Conservation (phyloP, 495 filamentous ascomycete genomes). For the Penicillium roqueforti region DNA sequence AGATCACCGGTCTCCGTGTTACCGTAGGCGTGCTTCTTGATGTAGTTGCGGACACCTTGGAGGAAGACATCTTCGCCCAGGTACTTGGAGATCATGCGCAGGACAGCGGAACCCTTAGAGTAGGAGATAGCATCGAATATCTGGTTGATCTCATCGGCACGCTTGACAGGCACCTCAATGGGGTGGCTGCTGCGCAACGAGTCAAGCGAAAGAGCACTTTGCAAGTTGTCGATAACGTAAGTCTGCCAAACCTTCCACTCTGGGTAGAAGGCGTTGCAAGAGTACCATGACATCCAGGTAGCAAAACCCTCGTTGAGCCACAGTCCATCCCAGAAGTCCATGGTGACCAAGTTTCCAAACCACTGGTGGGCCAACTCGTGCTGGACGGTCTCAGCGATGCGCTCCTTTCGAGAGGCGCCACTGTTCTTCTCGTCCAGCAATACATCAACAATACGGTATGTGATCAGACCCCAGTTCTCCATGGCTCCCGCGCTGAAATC, state of each 20-base stretch:
- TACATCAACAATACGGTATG: constrained; percentile 88
- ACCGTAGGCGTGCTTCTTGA: constrained; percentile 89
- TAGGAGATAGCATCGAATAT: constrained; percentile 99
- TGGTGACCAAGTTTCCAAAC: constrained; percentile 98
- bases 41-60: constrained; percentile 84
- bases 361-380: constrained; percentile 98
- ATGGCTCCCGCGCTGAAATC: constrained; percentile 93
- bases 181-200: constrained; percentile 93
- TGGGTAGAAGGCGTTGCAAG: constrained; percentile 73
- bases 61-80: constrained; percentile 91
- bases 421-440: constrained; percentile 89
- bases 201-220: constrained; percentile 81
- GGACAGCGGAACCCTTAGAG: constrained; percentile 90
- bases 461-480: constrained; percentile 99
- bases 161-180: constrained; percentile 94
- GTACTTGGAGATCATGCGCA: constrained; percentile 96
- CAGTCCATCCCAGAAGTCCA: constrained; percentile 99
- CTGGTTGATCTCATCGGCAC: constrained; percentile 93
- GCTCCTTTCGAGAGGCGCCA: constrained; percentile 87
- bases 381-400: constrained; percentile 90
- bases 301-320: constrained; percentile 99
- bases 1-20: constrained; percentile 76
- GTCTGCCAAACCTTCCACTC: constrained; percentile 99
- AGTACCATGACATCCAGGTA: constrained; percentile 75
- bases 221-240: constrained; percentile 87